phyloP scores from a whole-genome alignment of 169 alveolate species.

The Eimeria tenella region DNA sequence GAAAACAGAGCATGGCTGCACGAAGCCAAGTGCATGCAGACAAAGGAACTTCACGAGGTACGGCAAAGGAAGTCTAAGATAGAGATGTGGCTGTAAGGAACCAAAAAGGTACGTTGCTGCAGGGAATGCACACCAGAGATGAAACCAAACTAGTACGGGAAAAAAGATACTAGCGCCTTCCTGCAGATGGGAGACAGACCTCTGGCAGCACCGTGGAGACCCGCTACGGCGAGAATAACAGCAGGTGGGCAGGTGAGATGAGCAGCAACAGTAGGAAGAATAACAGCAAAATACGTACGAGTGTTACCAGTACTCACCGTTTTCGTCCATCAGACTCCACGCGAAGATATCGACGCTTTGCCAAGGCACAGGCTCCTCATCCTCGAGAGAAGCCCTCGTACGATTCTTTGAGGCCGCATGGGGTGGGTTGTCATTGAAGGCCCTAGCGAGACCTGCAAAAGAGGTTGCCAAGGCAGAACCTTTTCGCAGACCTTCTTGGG shows the following conservation, averaged over 20 bases:
- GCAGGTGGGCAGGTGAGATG: not conserved
- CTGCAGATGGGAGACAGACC: too few relatives aligned
- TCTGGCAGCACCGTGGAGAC: too few relatives aligned
- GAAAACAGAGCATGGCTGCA: constrained; percentile 21
- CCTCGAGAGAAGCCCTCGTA: not conserved
- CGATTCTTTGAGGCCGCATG: not conserved
- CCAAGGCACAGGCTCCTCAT: constrained; percentile 57
- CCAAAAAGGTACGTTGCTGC: not conserved
- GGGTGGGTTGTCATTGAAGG: not conserved
- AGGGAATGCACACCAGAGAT: not conserved
- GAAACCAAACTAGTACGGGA: not conserved
- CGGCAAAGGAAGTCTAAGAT: not conserved
- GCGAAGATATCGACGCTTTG: constrained; percentile 64
- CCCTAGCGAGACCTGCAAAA: not conserved
- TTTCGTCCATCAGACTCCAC: constrained; percentile 61
- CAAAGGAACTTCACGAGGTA: not conserved
- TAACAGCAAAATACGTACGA: not conserved
- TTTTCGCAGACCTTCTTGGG: not conserved
- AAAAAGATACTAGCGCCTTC: not conserved
- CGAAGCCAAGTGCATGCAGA: not conserved
- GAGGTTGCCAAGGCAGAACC: not conserved
- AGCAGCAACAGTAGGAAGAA: not conserved
- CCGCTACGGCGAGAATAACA: not conserved
- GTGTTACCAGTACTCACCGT: constrained; percentile 8
- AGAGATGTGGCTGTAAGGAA: not conserved